Conservation (phyloP, 306 rosid genomes). For the Prinsepia uniflora region DNA sequence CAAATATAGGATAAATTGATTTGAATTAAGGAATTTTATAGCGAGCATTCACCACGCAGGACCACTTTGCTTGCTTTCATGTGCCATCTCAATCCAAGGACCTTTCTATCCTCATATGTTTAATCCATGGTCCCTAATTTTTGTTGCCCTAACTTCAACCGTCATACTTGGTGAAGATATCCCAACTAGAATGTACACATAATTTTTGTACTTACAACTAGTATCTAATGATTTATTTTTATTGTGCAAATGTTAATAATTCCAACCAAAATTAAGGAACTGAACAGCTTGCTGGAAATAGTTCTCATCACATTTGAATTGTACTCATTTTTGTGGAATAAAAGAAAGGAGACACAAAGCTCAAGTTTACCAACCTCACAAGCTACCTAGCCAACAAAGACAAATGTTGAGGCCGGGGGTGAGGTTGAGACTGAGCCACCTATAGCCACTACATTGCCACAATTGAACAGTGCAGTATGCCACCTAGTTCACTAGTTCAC, state of each 20-base stretch:
- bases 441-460: neutral
- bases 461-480: conserved; percentile 27
- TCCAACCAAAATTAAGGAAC: neutral
- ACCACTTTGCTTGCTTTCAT: conserved; percentile 47
- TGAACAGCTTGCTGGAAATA: conserved; percentile 51
- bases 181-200: conserved; percentile 47
- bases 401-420: conserved; percentile 9
- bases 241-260: neutral
- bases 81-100: conserved; percentile 50
- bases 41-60: conserved; percentile 48
- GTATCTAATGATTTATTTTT: neutral
- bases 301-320: conserved; percentile 49
- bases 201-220: neutral
- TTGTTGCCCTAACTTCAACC: conserved; percentile 56
- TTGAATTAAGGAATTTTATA: neutral
- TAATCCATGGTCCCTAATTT: no score
- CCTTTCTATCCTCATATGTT: conserved; percentile 73
- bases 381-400: conserved; percentile 10
- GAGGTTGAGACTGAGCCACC: no score
- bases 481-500: conserved; percentile 26
- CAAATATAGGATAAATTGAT: neutral
- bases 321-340: conserved; percentile 57
- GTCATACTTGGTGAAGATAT: conserved; percentile 46
- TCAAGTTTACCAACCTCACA: conserved; percentile 6
- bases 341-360: conserved; percentile 25